phyloP scores from a whole-genome alignment of 2,329 filamentous ascomycete genomes.

The Tolypocladium endophyticum region DNA sequence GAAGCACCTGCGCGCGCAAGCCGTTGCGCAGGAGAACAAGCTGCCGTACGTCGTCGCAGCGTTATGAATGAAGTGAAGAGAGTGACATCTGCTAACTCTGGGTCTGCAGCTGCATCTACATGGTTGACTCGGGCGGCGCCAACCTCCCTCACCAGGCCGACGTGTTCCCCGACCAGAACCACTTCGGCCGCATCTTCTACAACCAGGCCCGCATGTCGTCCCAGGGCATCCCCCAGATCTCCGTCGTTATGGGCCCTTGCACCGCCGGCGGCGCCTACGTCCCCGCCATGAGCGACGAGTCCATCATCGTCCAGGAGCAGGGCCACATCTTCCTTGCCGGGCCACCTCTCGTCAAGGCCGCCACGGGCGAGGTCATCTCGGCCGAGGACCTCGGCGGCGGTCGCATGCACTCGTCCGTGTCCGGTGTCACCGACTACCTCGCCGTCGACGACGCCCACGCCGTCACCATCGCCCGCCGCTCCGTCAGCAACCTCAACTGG shows the following conservation, averaged over 20 bases:
- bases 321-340: slow-evolving; percentile 97
- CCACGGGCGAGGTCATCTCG: slow-evolving; percentile 84
- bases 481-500: slow-evolving; percentile 84
- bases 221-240: slow-evolving; percentile 81
- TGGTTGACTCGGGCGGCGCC: slow-evolving; percentile 91
- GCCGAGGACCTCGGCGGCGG: slow-evolving; percentile 89
- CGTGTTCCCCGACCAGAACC: slow-evolving; percentile 88
- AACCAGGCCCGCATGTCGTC: slow-evolving; percentile 94
- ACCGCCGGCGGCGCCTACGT: slow-evolving; percentile 95
- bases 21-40: slow-evolving; percentile 80
- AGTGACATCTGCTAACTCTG: not conserved
- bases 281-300: slow-evolving; percentile 94
- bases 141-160: slow-evolving; percentile 93
- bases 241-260: slow-evolving; percentile 94
- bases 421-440: slow-evolving; percentile 89
- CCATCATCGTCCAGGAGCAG: slow-evolving; percentile 89
- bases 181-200: slow-evolving; percentile 96
- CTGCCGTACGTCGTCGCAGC: slow-evolving; percentile 39
- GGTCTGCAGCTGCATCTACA: slow-evolving; percentile 66
- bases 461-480: slow-evolving; percentile 72
- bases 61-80: not conserved
- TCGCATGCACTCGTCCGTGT: slow-evolving; percentile 78
- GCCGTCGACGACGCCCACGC: slow-evolving; percentile 92
- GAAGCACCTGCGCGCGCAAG: slow-evolving; percentile 89
- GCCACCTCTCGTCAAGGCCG: slow-evolving; percentile 88